Conservation (phyloP, 2,329 filamentous ascomycete species). For the Aspergillus spinulosporus region DNA sequence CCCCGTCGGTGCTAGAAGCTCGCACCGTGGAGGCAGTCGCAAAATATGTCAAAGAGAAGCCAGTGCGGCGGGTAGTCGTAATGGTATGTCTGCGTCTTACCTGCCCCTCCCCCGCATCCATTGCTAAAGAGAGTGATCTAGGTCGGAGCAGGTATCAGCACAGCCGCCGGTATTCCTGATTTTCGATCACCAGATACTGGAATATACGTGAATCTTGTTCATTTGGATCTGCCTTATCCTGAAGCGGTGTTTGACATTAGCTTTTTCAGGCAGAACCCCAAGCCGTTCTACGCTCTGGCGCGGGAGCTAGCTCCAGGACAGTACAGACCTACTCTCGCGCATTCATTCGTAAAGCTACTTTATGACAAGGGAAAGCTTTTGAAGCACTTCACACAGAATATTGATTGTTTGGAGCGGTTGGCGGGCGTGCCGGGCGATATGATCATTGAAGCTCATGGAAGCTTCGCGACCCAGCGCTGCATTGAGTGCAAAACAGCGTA, state of each 20-base stretch:
- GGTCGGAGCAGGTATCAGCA: constrained; percentile 79
- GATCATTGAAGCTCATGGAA: constrained; percentile 93
- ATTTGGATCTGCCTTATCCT: constrained; percentile 80
- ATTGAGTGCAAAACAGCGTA: constrained; percentile 79
- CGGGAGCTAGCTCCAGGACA: constrained; percentile 89
- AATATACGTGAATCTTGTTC: constrained; percentile 86
- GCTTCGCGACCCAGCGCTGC: constrained; percentile 86
- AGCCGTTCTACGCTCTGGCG: constrained; percentile 89
- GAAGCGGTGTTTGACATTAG: constrained; percentile 93
- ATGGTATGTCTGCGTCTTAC: constrained; percentile 54
- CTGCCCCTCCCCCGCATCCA: constrained; percentile 12
- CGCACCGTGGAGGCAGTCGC: constrained; percentile 74
- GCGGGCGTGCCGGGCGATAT: constrained; percentile 78
- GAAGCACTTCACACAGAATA: constrained; percentile 96
- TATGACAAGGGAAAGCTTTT: constrained; percentile 74
- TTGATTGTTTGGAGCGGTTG: constrained; percentile 86
- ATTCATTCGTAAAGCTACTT: constrained; percentile 83
- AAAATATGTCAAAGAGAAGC: constrained; percentile 72
- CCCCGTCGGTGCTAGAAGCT: constrained; percentile 64
- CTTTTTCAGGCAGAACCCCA: constrained; percentile 81
- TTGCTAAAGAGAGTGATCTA: constrained; percentile 24
- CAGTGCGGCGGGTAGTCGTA: constrained; percentile 72
- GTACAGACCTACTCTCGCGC: constrained; percentile 83
- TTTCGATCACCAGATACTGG: constrained; percentile 92
- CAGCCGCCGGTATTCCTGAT: constrained; percentile 70